Evolutionary conservation across 306 rosid genomes (phyloP).

Genomic region (Fragaria nilgerrensis): DNA sequence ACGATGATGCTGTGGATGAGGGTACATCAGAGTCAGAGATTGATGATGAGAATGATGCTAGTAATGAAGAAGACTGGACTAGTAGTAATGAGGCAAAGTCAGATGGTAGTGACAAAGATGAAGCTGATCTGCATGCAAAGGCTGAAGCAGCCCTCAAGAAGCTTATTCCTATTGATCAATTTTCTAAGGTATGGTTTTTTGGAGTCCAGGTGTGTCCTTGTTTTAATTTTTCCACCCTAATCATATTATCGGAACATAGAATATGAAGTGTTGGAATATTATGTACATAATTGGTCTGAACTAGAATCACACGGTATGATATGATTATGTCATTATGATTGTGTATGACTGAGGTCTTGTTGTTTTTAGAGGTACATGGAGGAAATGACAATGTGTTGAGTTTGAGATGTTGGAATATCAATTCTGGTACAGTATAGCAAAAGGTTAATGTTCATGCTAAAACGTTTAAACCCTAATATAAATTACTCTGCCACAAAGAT

Average conservation of each 20-base stretch:
- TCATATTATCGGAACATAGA: neutral
- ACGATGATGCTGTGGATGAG: constrained; percentile 73
- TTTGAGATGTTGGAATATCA: neutral
- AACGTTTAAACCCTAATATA: neutral
- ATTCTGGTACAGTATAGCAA: neutral
- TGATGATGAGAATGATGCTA: constrained; percentile 69
- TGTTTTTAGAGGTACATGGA: neutral
- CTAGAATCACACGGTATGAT: neutral
- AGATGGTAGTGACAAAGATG: constrained; percentile 81
- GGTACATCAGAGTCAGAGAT: constrained; percentile 68
- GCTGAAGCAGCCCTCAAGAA: constrained; percentile 85
- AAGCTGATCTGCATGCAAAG: constrained; percentile 50
- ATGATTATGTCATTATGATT: neutral
- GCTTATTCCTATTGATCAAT: constrained; percentile 67
- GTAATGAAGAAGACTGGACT: constrained; percentile 80
- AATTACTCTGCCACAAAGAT: neutral
- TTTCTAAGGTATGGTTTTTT: constrained; percentile 54
- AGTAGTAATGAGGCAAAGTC: constrained; percentile 71
- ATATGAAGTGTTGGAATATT: neutral
- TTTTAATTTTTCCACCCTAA: neutral
- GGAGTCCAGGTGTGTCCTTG: neutral
- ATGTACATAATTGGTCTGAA: neutral
- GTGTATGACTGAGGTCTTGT: neutral
- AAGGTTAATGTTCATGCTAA: neutral
- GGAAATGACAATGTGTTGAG: neutral